phyloP scores from a whole-genome alignment of 495 filamentous ascomycete species.

The Baudoinia panamericana region DNA sequence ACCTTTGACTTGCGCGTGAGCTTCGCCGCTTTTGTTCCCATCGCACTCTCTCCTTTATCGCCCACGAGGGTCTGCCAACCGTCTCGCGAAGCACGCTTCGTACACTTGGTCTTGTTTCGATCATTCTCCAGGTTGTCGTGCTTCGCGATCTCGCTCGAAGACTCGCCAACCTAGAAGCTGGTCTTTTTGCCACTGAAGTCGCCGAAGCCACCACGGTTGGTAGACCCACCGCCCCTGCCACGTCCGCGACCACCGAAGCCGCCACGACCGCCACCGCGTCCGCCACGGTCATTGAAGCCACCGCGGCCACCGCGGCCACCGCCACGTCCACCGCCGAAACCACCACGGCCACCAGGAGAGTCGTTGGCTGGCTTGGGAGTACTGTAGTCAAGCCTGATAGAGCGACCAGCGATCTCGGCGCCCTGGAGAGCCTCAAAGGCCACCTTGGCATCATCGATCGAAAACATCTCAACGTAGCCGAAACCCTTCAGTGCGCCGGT shows the following conservation, averaged over 20 bases:
- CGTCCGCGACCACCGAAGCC: slow-evolving; percentile 26
- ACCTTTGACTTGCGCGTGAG: too few species aligned
- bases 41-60: too few species aligned
- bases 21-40: too few species aligned
- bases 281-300: slow-evolving; percentile 51
- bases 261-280: slow-evolving; percentile 34
- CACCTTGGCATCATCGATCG: slow-evolving; percentile 70
- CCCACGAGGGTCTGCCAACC: too few species aligned
- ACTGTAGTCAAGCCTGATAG: slow-evolving; percentile 82
- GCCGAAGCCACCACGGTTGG: slow-evolving; percentile 61
- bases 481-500: slow-evolving; percentile 85
- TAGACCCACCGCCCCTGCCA: slow-evolving; percentile 31
- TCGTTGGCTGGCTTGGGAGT: slow-evolving; percentile 54
- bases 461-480: slow-evolving; percentile 77
- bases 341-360: slow-evolving; percentile 34
- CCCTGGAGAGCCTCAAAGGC: slow-evolving; percentile 58
- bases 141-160: too few species aligned
- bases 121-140: too few species aligned
- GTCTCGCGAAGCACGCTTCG: too few species aligned
- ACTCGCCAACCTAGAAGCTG: slow-evolving; percentile 51
- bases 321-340: slow-evolving; percentile 30
- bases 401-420: slow-evolving; percentile 59
- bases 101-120: too few species aligned
- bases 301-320: slow-evolving; percentile 38
- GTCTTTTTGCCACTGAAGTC: slow-evolving; percentile 88